These are phyloP conservation scores for Penicillium thymicola DNA, from an alignment of 2,329 filamentous ascomycete genomes.

Conservation along the genomic window DNA sequence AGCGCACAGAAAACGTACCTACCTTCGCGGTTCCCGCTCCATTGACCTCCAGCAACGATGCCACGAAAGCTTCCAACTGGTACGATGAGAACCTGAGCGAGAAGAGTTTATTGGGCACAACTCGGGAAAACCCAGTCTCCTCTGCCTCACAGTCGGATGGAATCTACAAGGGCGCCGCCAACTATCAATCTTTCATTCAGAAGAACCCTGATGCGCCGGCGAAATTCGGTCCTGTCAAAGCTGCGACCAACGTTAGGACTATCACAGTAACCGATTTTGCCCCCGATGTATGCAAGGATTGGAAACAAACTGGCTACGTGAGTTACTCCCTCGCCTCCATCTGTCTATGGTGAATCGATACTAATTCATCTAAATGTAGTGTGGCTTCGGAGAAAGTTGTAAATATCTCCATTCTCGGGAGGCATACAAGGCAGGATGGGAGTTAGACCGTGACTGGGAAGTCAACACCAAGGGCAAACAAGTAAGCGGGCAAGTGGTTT, in stretches of 20 bases:
- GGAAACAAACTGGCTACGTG: slow-evolving; percentile 68
- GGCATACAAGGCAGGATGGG: slow-evolving; percentile 84
- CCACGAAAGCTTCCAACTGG: slow-evolving; percentile 87
- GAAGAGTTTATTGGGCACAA: slow-evolving; percentile 46
- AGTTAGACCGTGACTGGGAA: slow-evolving; percentile 93
- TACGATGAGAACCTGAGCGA: slow-evolving; percentile 65
- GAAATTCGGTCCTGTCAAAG: slow-evolving; percentile 81
- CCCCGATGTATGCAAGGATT: slow-evolving; percentile 94
- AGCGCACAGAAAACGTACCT: slow-evolving; percentile 51
- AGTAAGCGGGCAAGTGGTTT: slow-evolving; percentile 47
- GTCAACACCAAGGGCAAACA: slow-evolving; percentile 62
- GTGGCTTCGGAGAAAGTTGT: slow-evolving; percentile 73
- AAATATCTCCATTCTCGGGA: slow-evolving; percentile 64
- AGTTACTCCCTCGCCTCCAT: slow-evolving; percentile 25
- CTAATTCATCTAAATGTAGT: slow-evolving; percentile 35
- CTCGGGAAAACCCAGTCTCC: slow-evolving; percentile 15
- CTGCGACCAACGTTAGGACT: slow-evolving; percentile 79
- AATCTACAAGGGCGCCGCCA: slow-evolving; percentile 73
- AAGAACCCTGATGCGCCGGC: slow-evolving; percentile 73
- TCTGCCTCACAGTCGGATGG: slow-evolving; percentile 50
- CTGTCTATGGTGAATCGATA: slow-evolving; percentile 50
- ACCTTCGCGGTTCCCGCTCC: slow-evolving; percentile 60
- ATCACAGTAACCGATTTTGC: slow-evolving; percentile 88
- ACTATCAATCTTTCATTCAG: slow-evolving; percentile 70
- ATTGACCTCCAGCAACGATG: slow-evolving; percentile 72